phyloP scores from a whole-genome alignment of 1,284 basidiomycete species.

The Leccinum pachyderme region DNA sequence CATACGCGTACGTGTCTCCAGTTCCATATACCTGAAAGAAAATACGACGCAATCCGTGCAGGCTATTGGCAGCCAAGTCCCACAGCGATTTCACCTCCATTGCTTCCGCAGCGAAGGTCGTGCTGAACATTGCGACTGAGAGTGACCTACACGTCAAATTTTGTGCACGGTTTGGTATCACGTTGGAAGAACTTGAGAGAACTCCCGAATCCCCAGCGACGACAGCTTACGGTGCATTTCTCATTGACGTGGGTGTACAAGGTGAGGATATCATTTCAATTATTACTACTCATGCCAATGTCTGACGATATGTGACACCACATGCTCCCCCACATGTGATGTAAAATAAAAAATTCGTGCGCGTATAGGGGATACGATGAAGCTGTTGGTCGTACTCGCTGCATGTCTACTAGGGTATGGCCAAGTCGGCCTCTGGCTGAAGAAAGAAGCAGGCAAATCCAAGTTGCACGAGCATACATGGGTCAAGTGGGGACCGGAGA shows the following conservation, averaged over 20 bases:
- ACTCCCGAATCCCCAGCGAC: constrained; percentile 69
- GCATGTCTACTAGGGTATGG: constrained; percentile 92
- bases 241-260: constrained; percentile 75
- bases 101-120: constrained; percentile 61
- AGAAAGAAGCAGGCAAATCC: constrained; percentile 49
- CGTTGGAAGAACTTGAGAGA: constrained; percentile 54
- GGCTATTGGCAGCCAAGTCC: constrained; percentile 79
- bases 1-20: constrained; percentile 52
- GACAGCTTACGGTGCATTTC: constrained; percentile 85
- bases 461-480: constrained; percentile 36
- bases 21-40: background rate
- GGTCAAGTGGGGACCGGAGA: constrained; percentile 56
- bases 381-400: constrained; percentile 77
- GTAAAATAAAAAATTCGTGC: background rate
- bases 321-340: no score
- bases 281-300: background rate
- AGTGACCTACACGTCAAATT: constrained; percentile 71
- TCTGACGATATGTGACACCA: background rate
- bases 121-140: constrained; percentile 68
- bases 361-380: constrained; percentile 63
- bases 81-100: constrained; percentile 60
- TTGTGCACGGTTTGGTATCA: constrained; percentile 71
- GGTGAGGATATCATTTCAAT: constrained; percentile 37
- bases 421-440: constrained; percentile 86
- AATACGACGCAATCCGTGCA: constrained; percentile 24